Conservation (phyloP, 768 basidiomycete species). For the Ramaria rubella region DNA sequence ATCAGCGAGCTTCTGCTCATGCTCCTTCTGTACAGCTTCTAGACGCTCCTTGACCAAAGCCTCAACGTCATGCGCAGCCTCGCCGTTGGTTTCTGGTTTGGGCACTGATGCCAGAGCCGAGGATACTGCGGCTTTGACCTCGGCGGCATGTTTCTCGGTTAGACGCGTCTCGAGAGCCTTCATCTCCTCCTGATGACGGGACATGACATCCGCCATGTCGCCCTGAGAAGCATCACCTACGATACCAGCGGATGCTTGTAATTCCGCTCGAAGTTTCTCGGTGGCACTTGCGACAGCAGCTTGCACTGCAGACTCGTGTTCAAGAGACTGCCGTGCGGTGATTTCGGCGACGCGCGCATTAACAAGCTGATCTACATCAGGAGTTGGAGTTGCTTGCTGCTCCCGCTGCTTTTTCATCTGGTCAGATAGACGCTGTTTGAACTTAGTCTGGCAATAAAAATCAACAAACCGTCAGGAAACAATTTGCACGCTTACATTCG, state of each 20-base stretch:
- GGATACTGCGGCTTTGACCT: slow-evolving; percentile 34
- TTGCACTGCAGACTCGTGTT: slow-evolving; percentile 16
- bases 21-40: slow-evolving; percentile 41
- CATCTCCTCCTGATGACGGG: slow-evolving; percentile 57
- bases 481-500: slow-evolving; percentile 21
- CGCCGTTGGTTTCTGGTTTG: slow-evolving; percentile 26
- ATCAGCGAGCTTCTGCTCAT: slow-evolving; percentile 41
- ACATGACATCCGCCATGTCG: slow-evolving; percentile 34
- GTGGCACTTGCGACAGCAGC: slow-evolving; percentile 51
- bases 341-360: slow-evolving; percentile 39
- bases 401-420: slow-evolving; percentile 43
- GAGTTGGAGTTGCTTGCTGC: slow-evolving; percentile 51
- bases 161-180: slow-evolving; percentile 48
- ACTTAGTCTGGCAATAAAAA: background rate
- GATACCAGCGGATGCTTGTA: slow-evolving; percentile 14
- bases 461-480: background rate
- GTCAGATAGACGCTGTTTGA: slow-evolving; percentile 16
- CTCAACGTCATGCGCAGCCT: slow-evolving; percentile 19
- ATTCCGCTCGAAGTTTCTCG: slow-evolving; percentile 46
- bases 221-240: slow-evolving; percentile 21
- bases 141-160: slow-evolving; percentile 30
- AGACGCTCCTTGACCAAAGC: slow-evolving; percentile 43
- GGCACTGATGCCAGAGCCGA: slow-evolving; percentile 35
- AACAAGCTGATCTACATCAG: slow-evolving; percentile 46
- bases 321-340: slow-evolving; percentile 32